Conservation (phyloP, 306 rosid genomes). For the Vigna unguiculata region DNA sequence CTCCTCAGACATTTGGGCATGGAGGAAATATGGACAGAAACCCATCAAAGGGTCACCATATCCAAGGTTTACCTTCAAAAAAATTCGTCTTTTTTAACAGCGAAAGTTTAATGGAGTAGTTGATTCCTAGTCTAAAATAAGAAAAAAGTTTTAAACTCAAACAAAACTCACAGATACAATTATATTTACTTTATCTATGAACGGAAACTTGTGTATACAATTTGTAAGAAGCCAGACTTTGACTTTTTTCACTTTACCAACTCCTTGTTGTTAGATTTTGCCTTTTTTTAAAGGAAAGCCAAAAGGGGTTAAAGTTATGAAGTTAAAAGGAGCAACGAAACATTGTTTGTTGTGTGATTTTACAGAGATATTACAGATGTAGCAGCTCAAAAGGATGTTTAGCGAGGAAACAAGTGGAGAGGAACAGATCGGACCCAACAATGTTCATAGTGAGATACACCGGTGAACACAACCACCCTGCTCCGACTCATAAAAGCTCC, state of each 20-base stretch:
- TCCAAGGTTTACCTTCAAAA: slow-evolving; percentile 71
- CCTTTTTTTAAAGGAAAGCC: background rate
- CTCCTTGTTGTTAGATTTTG: background rate
- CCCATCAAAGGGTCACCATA: slow-evolving; percentile 99
- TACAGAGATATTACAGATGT: slow-evolving; percentile 89
- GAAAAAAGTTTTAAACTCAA: background rate
- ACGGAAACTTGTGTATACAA: too few relatives aligned
- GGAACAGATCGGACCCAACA: slow-evolving; percentile 83
- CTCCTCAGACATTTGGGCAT: slow-evolving; percentile 96
- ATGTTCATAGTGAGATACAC: slow-evolving; percentile 95
- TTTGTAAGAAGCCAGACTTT: background rate
- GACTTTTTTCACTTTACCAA: background rate
- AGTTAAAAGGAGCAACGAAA: background rate
- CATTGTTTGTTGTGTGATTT: slow-evolving; percentile 39
- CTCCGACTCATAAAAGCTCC: slow-evolving; percentile 93
- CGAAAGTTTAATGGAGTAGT: background rate
- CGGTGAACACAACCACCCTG: slow-evolving; percentile 94
- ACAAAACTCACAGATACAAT: background rate
- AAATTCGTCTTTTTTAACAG: background rate
- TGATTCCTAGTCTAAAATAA: background rate
- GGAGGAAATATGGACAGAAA: slow-evolving; percentile 99
- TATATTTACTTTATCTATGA: background rate
- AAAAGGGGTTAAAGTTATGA: background rate
- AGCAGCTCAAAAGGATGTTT: slow-evolving; percentile 96
- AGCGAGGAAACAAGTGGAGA: slow-evolving; percentile 97